These are phyloP conservation scores for Stephanodiscus triporus DNA, from an alignment of 108 stramenopile species.

Conservation along the genomic window DNA sequence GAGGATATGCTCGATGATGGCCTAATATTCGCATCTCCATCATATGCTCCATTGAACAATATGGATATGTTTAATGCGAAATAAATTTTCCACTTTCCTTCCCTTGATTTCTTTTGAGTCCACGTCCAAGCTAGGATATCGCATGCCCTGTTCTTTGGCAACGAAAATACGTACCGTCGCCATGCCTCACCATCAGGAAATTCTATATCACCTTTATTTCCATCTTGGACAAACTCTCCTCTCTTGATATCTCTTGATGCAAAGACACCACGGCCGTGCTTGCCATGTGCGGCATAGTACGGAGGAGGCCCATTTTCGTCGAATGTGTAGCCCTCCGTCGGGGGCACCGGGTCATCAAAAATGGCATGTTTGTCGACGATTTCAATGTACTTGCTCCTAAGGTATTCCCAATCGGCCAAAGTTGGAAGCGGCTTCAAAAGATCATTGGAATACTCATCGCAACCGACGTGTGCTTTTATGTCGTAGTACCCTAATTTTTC, in stretches of 20 bases:
- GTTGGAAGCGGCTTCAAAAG: not conserved
- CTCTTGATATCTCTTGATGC: conserved; percentile 38
- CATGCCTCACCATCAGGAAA: conserved; percentile 12
- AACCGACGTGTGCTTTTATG: not conserved
- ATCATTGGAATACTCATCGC: conserved; percentile 2
- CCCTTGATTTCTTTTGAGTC: conserved; percentile 14
- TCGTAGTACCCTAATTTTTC: not conserved
- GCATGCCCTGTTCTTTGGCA: conserved; percentile 36
- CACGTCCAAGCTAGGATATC: conserved; percentile 35
- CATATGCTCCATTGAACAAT: conserved; percentile 14
- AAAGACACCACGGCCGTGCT: conserved; percentile 32
- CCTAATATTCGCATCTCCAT: conserved; percentile 8
- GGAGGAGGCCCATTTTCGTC: conserved; percentile 8
- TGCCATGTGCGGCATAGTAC: conserved; percentile 10
- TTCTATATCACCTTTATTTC: not conserved
- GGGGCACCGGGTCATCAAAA: conserved; percentile 26
- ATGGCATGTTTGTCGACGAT: not conserved
- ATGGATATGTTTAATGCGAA: conserved; percentile 22
- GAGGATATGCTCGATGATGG: not conserved
- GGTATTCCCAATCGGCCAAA: not conserved
- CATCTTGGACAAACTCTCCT: conserved; percentile 35
- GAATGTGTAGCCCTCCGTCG: conserved; percentile 12
- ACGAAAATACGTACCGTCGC: conserved; percentile 18
- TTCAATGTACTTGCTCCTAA: not conserved
- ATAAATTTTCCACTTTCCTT: conserved; percentile 8